These are phyloP conservation scores for Ampelocalamus luodianensis DNA, from an alignment of 176 grass and related monocot species.

Conservation along the genomic window DNA sequence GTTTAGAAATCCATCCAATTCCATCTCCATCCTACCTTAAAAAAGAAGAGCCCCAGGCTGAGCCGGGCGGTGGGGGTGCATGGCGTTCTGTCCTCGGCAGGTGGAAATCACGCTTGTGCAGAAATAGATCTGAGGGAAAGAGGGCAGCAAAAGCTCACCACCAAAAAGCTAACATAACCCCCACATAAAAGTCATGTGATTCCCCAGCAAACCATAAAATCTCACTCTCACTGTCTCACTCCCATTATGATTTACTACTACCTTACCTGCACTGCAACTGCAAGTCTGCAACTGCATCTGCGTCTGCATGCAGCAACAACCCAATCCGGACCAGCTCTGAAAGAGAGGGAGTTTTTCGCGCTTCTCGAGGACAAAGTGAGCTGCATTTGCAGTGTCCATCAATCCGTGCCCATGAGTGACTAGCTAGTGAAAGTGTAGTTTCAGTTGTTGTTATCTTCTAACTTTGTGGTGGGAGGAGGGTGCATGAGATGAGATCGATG, in stretches of 20 bases:
- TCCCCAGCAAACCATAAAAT: conserved; percentile 22
- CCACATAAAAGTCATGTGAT: conserved; percentile 39
- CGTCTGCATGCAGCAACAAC: not conserved
- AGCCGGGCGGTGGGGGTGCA: conserved; percentile 4
- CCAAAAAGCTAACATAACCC: conserved; percentile 41
- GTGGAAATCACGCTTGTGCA: conserved; percentile 51
- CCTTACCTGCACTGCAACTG: not conserved
- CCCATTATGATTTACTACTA: not conserved
- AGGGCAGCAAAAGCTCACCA: conserved; percentile 45
- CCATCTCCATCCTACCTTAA: not conserved
- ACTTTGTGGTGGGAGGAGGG: not conserved
- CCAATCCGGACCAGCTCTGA: conserved; percentile 33
- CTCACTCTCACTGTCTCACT: not conserved
- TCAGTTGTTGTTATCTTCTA: not conserved
- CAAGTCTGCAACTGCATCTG: not conserved
- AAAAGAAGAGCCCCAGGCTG: not conserved
- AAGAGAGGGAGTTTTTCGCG: conserved; percentile 33
- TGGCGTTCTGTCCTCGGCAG: conserved; percentile 26
- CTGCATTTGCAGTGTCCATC: not conserved
- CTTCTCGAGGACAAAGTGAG: conserved; percentile 32
- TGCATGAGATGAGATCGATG: not conserved
- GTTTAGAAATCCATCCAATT: not conserved
- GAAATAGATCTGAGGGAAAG: conserved; percentile 41
- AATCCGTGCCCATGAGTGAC: not conserved
- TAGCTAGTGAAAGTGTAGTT: not conserved